A percentile compares a stretch with the other conserved stretches of the same genome.
These are phyloP conservation scores for Chloranthus sessilifolius DNA, from an alignment of 164 flowering plant genomes.

Conservation along the genomic window DNA sequence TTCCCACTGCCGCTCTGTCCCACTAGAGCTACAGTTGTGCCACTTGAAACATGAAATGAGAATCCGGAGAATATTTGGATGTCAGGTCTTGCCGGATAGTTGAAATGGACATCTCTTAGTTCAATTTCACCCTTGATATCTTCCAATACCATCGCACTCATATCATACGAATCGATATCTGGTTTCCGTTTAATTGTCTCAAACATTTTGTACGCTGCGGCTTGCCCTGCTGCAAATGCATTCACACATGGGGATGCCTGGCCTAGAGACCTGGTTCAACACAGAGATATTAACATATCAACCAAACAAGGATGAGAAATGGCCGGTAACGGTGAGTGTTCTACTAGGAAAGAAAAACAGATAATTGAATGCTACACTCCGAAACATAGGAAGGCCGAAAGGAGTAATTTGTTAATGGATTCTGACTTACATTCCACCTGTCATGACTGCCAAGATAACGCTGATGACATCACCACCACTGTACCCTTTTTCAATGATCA, in stretches of 20 bases:
- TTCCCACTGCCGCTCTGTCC: slow-evolving; percentile 93
- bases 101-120: slow-evolving; percentile 61
- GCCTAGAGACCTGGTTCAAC: slow-evolving; percentile 41
- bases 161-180: slow-evolving; percentile 45
- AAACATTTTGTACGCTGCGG: slow-evolving; percentile 79
- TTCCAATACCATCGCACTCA: slow-evolving; percentile 38
- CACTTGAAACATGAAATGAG: slow-evolving; percentile 45
- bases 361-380: too few relatives aligned
- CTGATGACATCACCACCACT: slow-evolving; percentile 58
- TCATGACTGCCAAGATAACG: slow-evolving; percentile 50
- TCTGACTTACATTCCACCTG: slow-evolving; percentile 58
- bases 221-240: slow-evolving; percentile 68
- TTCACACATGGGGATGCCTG: slow-evolving; percentile 49
- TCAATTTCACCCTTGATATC: slow-evolving; percentile 71
- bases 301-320: background rate
- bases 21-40: slow-evolving; percentile 64
- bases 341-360: background rate
- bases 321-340: background rate
- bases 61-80: slow-evolving; percentile 64
- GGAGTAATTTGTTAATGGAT: too few relatives aligned
- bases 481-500: slow-evolving; percentile 54
- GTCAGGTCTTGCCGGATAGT: slow-evolving; percentile 78
- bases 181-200: slow-evolving; percentile 61
- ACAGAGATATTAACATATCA: slow-evolving; percentile 2
- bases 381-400: too few relatives aligned